phyloP scores from a whole-genome alignment of 2,329 filamentous ascomycete genomes.

The Colletotrichum eleusines region DNA sequence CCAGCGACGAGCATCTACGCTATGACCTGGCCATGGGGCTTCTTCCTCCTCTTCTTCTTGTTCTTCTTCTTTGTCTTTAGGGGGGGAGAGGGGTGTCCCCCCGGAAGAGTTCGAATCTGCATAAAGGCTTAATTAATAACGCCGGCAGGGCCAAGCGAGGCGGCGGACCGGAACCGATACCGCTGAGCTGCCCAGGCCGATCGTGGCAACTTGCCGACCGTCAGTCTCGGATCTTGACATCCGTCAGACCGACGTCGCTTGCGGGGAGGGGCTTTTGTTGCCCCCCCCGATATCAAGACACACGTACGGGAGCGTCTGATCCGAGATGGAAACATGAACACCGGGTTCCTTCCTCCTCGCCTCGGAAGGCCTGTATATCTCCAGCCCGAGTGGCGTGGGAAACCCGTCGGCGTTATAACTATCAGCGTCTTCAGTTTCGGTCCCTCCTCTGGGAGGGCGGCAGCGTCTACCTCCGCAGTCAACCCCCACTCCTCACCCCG shows the following conservation, averaged over 20 bases:
- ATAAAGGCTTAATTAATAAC: not conserved
- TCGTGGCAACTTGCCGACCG: not conserved
- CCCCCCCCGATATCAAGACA: not conserved
- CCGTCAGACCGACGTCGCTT: not conserved
- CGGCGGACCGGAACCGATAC: not conserved
- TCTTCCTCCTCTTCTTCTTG: not conserved
- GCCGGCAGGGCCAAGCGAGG: not conserved
- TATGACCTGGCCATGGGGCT: not conserved
- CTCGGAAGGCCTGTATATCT: not conserved
- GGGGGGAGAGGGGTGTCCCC: no score
- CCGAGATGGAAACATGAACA: not conserved
- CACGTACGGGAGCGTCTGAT: not conserved
- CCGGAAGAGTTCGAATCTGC: not conserved
- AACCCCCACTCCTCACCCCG: not conserved
- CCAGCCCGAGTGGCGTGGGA: not conserved
- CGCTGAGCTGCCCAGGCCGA: not conserved
- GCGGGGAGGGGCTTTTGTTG: not conserved
- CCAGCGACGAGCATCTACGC: not conserved
- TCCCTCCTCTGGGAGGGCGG: not conserved
- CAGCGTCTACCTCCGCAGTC: not conserved
- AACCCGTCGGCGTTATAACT: not conserved
- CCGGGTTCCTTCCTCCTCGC: not conserved
- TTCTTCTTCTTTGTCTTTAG: not conserved
- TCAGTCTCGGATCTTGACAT: not conserved
- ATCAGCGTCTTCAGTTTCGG: not conserved